Evolutionary conservation across 306 rosid genomes (phyloP).

Genomic region (Luffa acutangula): DNA sequence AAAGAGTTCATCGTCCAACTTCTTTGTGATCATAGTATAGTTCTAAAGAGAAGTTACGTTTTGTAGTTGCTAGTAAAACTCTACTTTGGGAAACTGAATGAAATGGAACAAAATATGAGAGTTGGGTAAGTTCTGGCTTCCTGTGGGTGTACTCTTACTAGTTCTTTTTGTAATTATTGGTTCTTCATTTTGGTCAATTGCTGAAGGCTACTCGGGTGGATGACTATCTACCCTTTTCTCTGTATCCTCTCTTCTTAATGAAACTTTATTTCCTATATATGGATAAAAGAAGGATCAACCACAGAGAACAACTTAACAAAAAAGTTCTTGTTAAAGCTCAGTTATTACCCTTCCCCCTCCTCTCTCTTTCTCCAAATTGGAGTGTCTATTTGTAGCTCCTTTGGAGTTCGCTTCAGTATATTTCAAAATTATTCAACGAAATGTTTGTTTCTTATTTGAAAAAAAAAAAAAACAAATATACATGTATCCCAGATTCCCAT

Average conservation of each 20-base stretch:
- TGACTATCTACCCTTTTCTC: neutral
- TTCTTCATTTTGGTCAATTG: neutral
- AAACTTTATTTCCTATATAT: neutral
- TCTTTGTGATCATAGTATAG: neutral
- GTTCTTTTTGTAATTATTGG: neutral
- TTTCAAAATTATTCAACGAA: neutral
- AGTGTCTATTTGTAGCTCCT: neutral
- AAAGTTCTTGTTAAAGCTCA: neutral
- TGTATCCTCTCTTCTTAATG: neutral
- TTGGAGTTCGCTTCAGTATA: neutral
- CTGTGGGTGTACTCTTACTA: neutral
- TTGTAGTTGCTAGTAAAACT: neutral
- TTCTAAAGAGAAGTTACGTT: neutral
- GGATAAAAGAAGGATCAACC: neutral
- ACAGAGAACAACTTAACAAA: neutral
- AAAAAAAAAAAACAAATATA: too few species aligned
- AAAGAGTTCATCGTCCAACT: neutral
- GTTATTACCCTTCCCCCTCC: neutral
- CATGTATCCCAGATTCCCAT: neutral
- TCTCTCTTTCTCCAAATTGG: neutral
- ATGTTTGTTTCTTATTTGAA: too few species aligned
- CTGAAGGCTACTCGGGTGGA: neutral
- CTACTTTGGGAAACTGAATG: neutral
- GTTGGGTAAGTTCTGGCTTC: neutral
- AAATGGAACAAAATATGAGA: neutral